phyloP scores from a whole-genome alignment of 2,329 filamentous ascomycete species.

The Stylonectria norvegica region DNA sequence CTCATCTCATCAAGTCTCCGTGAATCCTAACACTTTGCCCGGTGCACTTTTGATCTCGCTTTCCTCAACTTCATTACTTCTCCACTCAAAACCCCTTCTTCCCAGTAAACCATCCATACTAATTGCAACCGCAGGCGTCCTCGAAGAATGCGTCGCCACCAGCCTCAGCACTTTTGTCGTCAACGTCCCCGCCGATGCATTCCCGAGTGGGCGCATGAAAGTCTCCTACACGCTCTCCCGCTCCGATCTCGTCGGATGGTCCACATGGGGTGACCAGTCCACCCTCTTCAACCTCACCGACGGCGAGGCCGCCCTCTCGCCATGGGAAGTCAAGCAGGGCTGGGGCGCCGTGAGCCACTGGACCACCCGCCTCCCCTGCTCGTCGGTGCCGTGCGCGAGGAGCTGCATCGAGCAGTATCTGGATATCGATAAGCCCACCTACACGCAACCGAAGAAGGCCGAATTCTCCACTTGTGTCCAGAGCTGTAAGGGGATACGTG shows the following conservation, averaged over 20 bases:
- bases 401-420: conserved; percentile 4
- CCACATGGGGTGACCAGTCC: conserved; percentile 6
- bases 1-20: not conserved
- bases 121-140: conserved; percentile 3
- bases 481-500: conserved; percentile 1
- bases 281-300: conserved; percentile 8
- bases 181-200: conserved; percentile 7
- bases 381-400: conserved; percentile 5
- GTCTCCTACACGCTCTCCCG: conserved; percentile 2
- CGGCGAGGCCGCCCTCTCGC: conserved; percentile 3
- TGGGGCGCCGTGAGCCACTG: conserved; percentile 5
- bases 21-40: not conserved
- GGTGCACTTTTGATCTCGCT: no score
- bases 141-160: conserved; percentile 6
- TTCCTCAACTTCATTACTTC: no score
- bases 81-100: no score
- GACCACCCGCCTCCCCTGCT: conserved; percentile 2
- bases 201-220: conserved; percentile 2
- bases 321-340: conserved; percentile 3
- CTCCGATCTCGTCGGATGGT: conserved; percentile 3
- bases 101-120: no score
- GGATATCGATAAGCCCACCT: conserved; percentile 1
- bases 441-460: not conserved
- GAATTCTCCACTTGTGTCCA: conserved; percentile 3
- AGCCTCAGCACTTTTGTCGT: conserved; percentile 5